Evolutionary conservation across 2,329 filamentous ascomycete genomes (phyloP).

Genomic region (Zelopaecilomyces penicillatus): DNA sequence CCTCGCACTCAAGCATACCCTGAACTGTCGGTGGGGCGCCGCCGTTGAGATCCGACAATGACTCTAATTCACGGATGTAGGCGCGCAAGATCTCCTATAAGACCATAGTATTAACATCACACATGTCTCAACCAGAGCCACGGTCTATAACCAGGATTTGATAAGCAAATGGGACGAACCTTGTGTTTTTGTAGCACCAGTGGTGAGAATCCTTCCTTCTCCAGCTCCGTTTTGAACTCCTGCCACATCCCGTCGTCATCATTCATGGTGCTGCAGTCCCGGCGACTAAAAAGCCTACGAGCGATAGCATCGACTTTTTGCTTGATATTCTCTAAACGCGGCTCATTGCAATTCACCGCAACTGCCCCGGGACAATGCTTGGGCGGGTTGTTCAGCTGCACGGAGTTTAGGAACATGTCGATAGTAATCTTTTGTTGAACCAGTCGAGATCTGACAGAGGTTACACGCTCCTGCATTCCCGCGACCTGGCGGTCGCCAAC

Average conservation of each 20-base stretch:
- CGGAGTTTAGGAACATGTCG: constrained; percentile 47
- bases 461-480: constrained; percentile 29
- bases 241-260: constrained; percentile 48
- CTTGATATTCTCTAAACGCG: constrained; percentile 45
- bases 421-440: constrained; percentile 44
- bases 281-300: constrained; percentile 37
- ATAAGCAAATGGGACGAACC: constrained; percentile 29
- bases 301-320: constrained; percentile 54
- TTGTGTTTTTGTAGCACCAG: constrained; percentile 49
- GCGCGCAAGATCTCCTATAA: constrained; percentile 48
- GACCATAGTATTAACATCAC: constrained; percentile 11
- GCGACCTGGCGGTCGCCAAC: constrained; percentile 20
- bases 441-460: constrained; percentile 37
- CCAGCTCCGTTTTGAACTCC: constrained; percentile 49
- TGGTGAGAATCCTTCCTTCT: constrained; percentile 48
- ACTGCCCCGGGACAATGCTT: constrained; percentile 25
- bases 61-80: constrained; percentile 52
- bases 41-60: constrained; percentile 34
- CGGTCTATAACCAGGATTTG: too few relatives aligned
- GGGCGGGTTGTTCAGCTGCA: constrained; percentile 43
- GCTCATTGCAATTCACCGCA: constrained; percentile 25
- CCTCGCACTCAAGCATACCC: constrained; percentile 42
- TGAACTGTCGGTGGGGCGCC: constrained; percentile 41
- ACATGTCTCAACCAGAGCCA: background rate
- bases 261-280: constrained; percentile 27